phyloP scores from a whole-genome alignment of 2,329 filamentous ascomycete genomes.

The Curvularia verruculosa region DNA sequence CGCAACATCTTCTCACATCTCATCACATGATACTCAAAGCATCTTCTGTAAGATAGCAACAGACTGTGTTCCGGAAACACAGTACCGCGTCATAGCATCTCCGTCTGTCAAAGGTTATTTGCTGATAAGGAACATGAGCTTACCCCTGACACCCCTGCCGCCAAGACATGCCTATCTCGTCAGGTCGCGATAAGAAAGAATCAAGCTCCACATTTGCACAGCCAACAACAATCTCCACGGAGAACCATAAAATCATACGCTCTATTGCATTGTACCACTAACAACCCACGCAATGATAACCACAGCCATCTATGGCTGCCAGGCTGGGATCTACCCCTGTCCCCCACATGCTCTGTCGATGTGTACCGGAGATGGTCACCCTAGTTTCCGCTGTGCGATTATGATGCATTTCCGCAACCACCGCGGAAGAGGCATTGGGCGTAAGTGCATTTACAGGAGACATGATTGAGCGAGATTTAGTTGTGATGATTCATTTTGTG shows the following conservation, averaged over 20 bases:
- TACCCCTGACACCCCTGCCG: slow-evolving; percentile 11
- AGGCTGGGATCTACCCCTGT: background rate
- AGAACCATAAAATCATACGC: slow-evolving; percentile 16
- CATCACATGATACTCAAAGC: background rate
- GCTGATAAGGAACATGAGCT: slow-evolving; percentile 14
- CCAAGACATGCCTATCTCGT: slow-evolving; percentile 10
- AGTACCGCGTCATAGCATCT: slow-evolving; percentile 16
- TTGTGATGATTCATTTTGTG: background rate
- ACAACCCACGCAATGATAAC: background rate
- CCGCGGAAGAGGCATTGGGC: slow-evolving; percentile 23
- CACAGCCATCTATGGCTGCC: background rate
- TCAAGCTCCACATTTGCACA: background rate
- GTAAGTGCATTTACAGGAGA: slow-evolving; percentile 3
- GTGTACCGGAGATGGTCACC: slow-evolving; percentile 1
- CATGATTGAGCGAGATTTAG: background rate
- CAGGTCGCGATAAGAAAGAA: slow-evolving; percentile 17
- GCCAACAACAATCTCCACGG: slow-evolving; percentile 32
- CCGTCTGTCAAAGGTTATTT: slow-evolving; percentile 7
- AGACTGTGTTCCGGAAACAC: slow-evolving; percentile 15
- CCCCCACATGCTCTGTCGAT: background rate
- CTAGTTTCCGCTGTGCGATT: background rate
- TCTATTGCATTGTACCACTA: background rate
- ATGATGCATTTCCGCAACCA: slow-evolving; percentile 26
- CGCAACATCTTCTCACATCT: background rate
- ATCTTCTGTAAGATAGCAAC: background rate